Conservation (phyloP, 169 alveolate species). For the Babesia gibsoni region DNA sequence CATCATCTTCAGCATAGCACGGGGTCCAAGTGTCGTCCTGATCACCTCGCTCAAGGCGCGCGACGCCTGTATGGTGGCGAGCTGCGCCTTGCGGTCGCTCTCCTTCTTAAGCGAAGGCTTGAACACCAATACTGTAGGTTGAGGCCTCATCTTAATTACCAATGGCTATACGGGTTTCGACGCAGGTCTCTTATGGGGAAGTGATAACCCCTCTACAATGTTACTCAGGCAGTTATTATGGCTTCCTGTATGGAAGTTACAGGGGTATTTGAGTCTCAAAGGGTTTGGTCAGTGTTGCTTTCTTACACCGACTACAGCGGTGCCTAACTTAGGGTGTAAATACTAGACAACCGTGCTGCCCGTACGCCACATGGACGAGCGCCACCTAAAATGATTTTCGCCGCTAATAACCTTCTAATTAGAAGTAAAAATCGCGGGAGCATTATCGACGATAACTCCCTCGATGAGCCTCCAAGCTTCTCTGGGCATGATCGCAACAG, state of each 20-base stretch:
- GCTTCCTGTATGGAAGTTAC: no score
- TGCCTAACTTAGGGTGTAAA: no score
- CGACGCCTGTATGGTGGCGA: constrained; percentile 90
- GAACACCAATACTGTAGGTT: constrained; percentile 75
- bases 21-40: constrained; percentile 97
- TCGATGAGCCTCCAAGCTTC: neutral
- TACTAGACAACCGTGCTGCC: constrained; percentile 5
- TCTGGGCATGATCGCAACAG: neutral
- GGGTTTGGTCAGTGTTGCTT: no score
- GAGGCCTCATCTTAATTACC: constrained; percentile 26
- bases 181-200: constrained; percentile 15
- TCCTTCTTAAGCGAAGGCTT: constrained; percentile 81
- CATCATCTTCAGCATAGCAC: constrained; percentile 98
- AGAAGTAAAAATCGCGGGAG: neutral
- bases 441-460: constrained; percentile 10
- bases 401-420: neutral
- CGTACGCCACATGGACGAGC: neutral
- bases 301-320: no score
- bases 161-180: neutral
- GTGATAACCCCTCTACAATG: no score
- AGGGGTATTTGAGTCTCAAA: no score
- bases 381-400: constrained; percentile 14
- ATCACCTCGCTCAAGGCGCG: constrained; percentile 96
- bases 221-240: no score
- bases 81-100: constrained; percentile 81